Percentiles rank a stretch among this genome's conserved stretches.
These are phyloP conservation scores for Hygrocybe punicea DNA, from an alignment of 768 basidiomycete genomes.

Conservation along the genomic window DNA sequence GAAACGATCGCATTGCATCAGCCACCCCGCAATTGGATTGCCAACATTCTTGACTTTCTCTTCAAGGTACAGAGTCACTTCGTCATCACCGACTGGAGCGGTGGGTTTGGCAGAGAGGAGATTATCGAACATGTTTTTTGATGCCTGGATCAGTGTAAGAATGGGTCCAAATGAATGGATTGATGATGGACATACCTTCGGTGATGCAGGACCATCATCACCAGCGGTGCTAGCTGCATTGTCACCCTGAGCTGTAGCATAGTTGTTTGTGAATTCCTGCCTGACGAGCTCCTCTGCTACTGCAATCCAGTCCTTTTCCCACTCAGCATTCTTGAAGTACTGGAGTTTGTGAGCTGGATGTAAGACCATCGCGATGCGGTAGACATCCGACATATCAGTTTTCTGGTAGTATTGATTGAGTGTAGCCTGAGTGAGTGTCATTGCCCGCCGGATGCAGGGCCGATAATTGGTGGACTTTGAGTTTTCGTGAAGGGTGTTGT, in stretches of 20 bases:
- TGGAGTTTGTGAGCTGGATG: conserved; percentile 34
- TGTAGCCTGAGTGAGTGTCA: conserved; percentile 17
- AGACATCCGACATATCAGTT: conserved; percentile 17
- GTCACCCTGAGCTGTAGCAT: not conserved
- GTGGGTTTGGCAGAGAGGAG: not conserved
- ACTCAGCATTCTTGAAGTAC: conserved; percentile 30
- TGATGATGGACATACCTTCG: too few relatives aligned
- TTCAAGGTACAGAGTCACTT: too few relatives aligned
- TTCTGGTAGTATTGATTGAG: conserved; percentile 21
- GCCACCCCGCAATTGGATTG: too few relatives aligned
- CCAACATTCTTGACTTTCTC: too few relatives aligned
- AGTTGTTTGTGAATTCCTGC: conserved; percentile 6
- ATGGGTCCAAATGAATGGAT: conserved; percentile 5
- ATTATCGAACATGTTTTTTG: conserved; percentile 19
- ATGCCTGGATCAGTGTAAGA: not conserved
- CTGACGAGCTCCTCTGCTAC: conserved; percentile 21
- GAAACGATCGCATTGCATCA: too few relatives aligned
- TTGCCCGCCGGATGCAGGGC: conserved; percentile 10
- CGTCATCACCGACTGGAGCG: too few relatives aligned
- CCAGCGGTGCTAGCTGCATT: not conserved
- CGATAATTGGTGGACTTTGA: not conserved
- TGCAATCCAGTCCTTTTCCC: conserved; percentile 31
- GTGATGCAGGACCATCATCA: not conserved
- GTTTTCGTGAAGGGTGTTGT: conserved; percentile 8
- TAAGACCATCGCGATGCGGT: conserved; percentile 30